These are phyloP conservation scores for Wickerhamiella azyma DNA, from an alignment of 805 yeast genomes.

Conservation along the genomic window DNA sequence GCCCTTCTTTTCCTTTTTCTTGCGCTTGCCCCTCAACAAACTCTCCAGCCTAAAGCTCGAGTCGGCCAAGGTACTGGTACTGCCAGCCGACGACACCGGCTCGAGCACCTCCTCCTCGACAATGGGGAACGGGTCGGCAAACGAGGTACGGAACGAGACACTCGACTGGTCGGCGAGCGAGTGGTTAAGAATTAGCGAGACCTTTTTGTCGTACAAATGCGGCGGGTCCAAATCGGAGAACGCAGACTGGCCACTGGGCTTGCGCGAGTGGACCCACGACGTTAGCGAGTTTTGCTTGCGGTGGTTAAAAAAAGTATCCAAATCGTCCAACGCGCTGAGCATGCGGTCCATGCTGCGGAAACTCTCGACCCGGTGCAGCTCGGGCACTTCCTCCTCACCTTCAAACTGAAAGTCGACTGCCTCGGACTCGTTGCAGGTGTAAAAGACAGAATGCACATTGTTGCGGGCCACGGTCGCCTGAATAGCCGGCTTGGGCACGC, in stretches of 20 bases:
- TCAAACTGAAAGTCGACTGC: slow-evolving; percentile 21
- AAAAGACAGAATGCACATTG: slow-evolving; percentile 89
- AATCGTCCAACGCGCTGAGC: slow-evolving; percentile 20
- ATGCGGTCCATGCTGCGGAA: slow-evolving; percentile 19
- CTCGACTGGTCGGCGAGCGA: slow-evolving; percentile 62
- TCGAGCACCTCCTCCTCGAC: background rate
- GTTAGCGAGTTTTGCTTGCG: slow-evolving; percentile 1
- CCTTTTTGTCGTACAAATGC: slow-evolving; percentile 65
- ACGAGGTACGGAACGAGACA: slow-evolving; percentile 59
- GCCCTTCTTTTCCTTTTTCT: slow-evolving; percentile 15
- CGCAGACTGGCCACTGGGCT: background rate
- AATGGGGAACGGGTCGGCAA: slow-evolving; percentile 48
- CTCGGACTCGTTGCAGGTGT: slow-evolving; percentile 47
- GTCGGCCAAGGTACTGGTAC: slow-evolving; percentile 14
- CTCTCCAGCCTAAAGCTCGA: slow-evolving; percentile 26
- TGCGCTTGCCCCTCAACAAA: slow-evolving; percentile 22
- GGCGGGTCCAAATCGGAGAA: slow-evolving; percentile 27
- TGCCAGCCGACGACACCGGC: background rate
- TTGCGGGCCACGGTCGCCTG: slow-evolving; percentile 80
- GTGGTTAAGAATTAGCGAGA: slow-evolving; percentile 56
- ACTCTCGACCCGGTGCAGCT: slow-evolving; percentile 6
- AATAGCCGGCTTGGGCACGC: slow-evolving; percentile 87
- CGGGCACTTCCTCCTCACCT: slow-evolving; percentile 24
- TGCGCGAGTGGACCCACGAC: slow-evolving; percentile 1
- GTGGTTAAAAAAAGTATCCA: slow-evolving; percentile 18